A percentile compares a stretch with the other conserved stretches of the same genome.
These are phyloP conservation scores for Gastrolobium bilobum DNA, from an alignment of 306 rosid species.

Conservation along the genomic window DNA sequence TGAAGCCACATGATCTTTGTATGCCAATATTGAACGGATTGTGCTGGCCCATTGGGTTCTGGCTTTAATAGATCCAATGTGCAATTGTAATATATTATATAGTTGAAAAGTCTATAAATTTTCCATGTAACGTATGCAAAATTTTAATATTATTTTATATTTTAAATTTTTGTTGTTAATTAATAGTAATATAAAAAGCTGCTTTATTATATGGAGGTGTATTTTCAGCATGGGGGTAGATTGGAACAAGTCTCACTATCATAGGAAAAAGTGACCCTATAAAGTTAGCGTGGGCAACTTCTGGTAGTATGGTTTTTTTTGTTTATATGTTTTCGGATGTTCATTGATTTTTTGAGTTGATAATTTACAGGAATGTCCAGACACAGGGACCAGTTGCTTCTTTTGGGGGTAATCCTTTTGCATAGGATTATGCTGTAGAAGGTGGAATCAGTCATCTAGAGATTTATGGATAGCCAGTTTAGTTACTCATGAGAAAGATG, in stretches of 20 bases:
- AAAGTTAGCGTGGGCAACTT: neutral
- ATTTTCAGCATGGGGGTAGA: constrained; percentile 22
- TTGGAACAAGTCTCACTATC: neutral
- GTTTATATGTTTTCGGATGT: neutral
- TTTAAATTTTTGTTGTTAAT: too few species aligned
- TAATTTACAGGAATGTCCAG: constrained; percentile 64
- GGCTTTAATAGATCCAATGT: neutral
- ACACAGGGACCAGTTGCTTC: constrained; percentile 68
- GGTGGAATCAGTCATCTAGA: neutral
- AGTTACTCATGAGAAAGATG: neutral
- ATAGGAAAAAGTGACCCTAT: neutral
- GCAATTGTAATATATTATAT: constrained; percentile 26
- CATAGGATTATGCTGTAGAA: constrained; percentile 52
- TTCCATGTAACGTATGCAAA: neutral
- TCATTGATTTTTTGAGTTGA: constrained; percentile 19
- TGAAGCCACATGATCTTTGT: constrained; percentile 29
- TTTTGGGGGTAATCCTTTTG: constrained; percentile 82
- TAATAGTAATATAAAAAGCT: neutral
- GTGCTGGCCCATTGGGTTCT: constrained; percentile 13
- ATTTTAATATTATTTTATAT: too few species aligned
- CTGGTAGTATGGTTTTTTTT: neutral
- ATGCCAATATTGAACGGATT: constrained; percentile 23
- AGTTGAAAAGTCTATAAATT: neutral
- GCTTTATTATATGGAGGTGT: neutral
- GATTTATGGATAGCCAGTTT: constrained; percentile 9